phyloP scores from a whole-genome alignment of 352 stramenopile genomes.

The Phytophthora chlamydospora region DNA sequence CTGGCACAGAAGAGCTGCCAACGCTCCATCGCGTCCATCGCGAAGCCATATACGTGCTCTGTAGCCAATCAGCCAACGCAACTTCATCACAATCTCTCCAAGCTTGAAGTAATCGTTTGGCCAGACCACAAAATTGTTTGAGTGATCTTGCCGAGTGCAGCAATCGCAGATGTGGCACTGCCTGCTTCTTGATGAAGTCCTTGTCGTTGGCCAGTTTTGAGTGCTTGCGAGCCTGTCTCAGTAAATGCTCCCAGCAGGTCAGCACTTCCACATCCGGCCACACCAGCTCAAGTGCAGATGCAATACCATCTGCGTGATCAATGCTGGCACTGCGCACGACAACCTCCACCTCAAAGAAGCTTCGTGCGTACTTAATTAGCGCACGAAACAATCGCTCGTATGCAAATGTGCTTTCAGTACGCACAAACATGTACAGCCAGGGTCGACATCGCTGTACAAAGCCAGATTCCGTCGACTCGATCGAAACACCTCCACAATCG shows the following conservation, averaged over 20 bases:
- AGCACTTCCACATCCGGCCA: constrained; percentile 5
- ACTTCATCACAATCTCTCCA: background rate
- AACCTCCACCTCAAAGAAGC: background rate
- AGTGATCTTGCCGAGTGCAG: constrained; percentile 1
- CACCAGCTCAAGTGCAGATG: background rate
- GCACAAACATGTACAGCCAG: constrained; percentile 19
- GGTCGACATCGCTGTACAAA: constrained; percentile 12
- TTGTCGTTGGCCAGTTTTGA: background rate
- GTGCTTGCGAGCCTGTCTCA: background rate
- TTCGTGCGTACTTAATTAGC: background rate
- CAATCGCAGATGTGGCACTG: background rate
- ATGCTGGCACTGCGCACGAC: constrained; percentile 1
- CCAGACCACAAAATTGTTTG: constrained; percentile 6
- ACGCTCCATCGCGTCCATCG: constrained; percentile 19
- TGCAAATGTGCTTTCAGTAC: background rate
- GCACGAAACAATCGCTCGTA: constrained; percentile 5
- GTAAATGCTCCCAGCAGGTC: constrained; percentile 14
- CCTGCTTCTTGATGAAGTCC: constrained; percentile 4
- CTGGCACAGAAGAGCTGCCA: constrained; percentile 2
- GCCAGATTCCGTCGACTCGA: background rate
- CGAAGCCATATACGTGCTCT: background rate
- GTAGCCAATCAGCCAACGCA: background rate
- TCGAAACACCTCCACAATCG: constrained; percentile 12
- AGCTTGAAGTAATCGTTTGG: constrained; percentile 1
- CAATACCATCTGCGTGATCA: constrained; percentile 16